Percentiles rank a stretch among this genome's conserved stretches.
phyloP scores from a whole-genome alignment of 2,329 filamentous ascomycete genomes.

The Rhynchosporium agropyri region DNA sequence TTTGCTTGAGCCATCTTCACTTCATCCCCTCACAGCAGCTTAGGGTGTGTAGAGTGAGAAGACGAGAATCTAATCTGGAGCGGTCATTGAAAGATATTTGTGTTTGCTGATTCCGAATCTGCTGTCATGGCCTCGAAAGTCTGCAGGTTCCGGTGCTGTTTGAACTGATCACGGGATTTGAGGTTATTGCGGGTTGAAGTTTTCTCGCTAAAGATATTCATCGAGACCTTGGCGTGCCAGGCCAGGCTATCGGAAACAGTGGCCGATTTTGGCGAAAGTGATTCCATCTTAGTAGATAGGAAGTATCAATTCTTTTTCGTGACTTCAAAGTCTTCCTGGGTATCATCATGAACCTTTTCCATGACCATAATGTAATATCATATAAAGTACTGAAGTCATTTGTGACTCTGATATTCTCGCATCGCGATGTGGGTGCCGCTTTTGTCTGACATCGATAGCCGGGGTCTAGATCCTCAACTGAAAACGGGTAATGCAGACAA shows the following conservation, averaged over 20 bases:
- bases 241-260: neutral
- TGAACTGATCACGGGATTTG: constrained; percentile 14
- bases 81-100: constrained; percentile 14
- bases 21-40: constrained; percentile 17
- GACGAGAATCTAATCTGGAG: neutral
- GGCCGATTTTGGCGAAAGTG: no score
- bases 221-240: constrained; percentile 12
- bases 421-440: no score
- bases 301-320: no score
- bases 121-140: neutral
- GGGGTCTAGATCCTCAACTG: no score
- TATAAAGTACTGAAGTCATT: no score
- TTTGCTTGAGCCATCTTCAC: constrained; percentile 34
- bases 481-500: no score
- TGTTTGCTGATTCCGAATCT: neutral
- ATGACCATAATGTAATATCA: no score
- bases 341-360: no score
- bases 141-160: neutral
- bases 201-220: constrained; percentile 19
- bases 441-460: no score
- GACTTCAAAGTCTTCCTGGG: no score
- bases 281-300: no score
- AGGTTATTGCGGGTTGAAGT: constrained; percentile 16
- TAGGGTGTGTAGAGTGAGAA: neutral
- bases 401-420: no score